phyloP scores from a whole-genome alignment of 768 basidiomycete species.

The Terana coerulea region DNA sequence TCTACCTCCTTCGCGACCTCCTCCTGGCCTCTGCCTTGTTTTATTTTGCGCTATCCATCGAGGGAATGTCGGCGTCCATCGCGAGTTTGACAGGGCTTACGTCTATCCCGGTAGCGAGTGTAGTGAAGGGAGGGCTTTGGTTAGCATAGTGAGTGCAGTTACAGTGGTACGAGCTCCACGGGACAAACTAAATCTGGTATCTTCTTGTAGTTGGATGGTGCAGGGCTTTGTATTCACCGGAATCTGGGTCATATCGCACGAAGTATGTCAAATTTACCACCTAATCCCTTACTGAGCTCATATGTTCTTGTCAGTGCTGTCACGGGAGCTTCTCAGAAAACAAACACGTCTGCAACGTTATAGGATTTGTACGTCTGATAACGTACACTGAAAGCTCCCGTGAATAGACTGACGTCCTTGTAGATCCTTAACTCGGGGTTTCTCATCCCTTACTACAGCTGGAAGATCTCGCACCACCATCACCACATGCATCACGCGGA shows the following conservation, averaged over 20 bases:
- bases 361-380: background rate
- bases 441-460: conserved; percentile 29
- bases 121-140: too few relatives aligned
- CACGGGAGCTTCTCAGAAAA: background rate
- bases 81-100: too few relatives aligned
- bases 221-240: background rate
- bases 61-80: too few relatives aligned
- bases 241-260: background rate
- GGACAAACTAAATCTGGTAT: background rate
- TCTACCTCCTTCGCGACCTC: too few relatives aligned
- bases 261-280: background rate
- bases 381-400: background rate
- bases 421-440: background rate
- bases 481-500: conserved; percentile 9
- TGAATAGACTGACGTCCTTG: background rate
- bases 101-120: too few relatives aligned
- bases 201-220: background rate
- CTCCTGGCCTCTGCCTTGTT: too few relatives aligned
- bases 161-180: too few relatives aligned
- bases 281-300: background rate
- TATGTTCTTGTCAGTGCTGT: background rate
- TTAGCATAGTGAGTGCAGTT: too few relatives aligned
- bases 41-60: too few relatives aligned
- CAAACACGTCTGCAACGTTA: background rate
- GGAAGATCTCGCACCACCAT: conserved; percentile 8